Evolutionary conservation across 345 rosid genomes (phyloP).

Genomic region (Psidium friedrichsthalianum): DNA sequence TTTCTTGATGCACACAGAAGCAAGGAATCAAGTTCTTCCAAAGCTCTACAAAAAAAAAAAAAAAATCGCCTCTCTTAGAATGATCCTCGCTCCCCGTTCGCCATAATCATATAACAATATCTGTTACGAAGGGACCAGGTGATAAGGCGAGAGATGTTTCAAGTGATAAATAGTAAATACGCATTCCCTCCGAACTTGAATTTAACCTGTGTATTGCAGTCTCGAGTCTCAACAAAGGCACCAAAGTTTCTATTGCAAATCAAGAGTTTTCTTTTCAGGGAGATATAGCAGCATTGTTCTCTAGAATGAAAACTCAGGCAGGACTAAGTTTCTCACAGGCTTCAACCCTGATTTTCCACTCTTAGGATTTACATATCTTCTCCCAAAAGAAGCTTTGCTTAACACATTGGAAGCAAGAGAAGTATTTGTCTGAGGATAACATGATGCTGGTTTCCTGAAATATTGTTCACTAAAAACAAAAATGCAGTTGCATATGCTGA

Average conservation of each 20-base stretch:
- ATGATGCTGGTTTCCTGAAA: neutral
- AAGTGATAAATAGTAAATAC: neutral
- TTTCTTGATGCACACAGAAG: constrained; percentile 73
- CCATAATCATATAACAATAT: neutral
- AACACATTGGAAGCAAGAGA: neutral
- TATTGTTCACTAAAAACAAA: neutral
- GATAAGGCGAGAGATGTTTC: neutral
- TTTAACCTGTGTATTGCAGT: neutral
- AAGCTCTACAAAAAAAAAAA: constrained; percentile 28
- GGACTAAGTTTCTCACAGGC: neutral
- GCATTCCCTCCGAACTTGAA: neutral
- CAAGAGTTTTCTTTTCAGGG: neutral
- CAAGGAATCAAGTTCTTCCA: constrained; percentile 82
- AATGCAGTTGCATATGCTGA: neutral
- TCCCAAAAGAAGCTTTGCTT: neutral
- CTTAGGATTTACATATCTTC: neutral
- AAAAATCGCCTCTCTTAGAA: neutral
- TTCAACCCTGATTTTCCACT: neutral
- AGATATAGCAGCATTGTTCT: neutral
- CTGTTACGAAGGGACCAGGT: neutral
- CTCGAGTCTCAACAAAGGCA: neutral
- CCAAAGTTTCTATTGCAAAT: neutral
- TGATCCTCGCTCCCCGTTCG: neutral
- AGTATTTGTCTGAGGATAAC: neutral
- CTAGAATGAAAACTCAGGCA: neutral